Evolutionary conservation across 2,329 filamentous ascomycete species (phyloP), one percentile per base, ranked within the genome.

Genomic region (Colletotrichum sp.): DNA sequence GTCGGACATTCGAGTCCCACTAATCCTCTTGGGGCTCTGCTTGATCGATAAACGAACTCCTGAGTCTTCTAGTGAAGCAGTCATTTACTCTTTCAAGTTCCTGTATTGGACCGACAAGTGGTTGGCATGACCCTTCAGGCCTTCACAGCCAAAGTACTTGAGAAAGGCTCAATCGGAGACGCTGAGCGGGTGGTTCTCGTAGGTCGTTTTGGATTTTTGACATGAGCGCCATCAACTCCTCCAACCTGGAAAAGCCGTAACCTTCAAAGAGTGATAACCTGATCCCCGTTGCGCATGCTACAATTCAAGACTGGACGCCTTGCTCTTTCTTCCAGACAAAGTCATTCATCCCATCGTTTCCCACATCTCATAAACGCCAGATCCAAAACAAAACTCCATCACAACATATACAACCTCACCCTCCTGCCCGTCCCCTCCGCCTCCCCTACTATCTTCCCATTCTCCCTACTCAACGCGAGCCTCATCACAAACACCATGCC

Each of bases 401-500:
- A 76, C 1, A 76, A 48, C 7, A 69, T 32, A 43, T 76, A 76
- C 6, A 69, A n/a, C 48, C 70, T 43, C 8, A 74, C 64, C 16
- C 59, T 73, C 59, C 65, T 76, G 9, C 74, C 64, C 15, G 70
- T 61, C 64, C 24, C 64, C 32, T 65, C 59, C 21, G 74, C 65
- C 13, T 65, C 70, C 7, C 34, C 65, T 6, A 76, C 24, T 43
- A 77, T 39, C 32, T 30, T 66, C 64, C 48, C 39, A 36, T 77
- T 77, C 30, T 43, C 72, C 60, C 72, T 72, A 6, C 57, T 65
- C 68, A 77, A 32, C 36, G 69, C 10, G 32, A 63, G 52, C 43
- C 73, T 75, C 75, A 77, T 70, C 59, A 69, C 10, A 34, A 77
- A 65, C 16, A 72, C 69, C 34, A 60, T 67, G 24, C 68, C 72